These are phyloP conservation scores for Waitea zeae DNA, from an alignment of 1,284 basidiomycete species.

Conservation along the genomic window DNA sequence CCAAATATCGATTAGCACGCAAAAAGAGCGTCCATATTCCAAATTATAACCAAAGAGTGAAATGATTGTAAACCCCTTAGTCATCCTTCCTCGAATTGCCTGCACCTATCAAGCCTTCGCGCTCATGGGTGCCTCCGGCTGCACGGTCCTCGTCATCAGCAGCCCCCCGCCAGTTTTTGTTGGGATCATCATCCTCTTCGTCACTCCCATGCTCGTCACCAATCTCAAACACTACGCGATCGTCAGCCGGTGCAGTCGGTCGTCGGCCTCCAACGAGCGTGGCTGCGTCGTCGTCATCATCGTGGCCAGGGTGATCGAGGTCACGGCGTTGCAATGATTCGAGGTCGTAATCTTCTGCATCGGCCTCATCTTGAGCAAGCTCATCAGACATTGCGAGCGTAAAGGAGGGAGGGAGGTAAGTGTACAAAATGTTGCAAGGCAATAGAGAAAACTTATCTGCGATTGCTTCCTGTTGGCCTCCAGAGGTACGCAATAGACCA, in stretches of 20 bases:
- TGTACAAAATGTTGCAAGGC: too few species aligned
- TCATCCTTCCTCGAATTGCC: too few species aligned
- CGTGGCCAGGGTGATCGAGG: constrained; percentile 32
- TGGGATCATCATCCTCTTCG: constrained; percentile 41
- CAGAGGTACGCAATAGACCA: constrained; percentile 77
- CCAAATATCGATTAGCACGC: too few species aligned
- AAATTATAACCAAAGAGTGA: too few species aligned
- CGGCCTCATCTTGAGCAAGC: constrained; percentile 76
- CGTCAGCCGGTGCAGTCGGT: constrained; percentile 32
- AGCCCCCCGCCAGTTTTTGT: constrained; percentile 31
- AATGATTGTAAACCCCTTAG: too few species aligned
- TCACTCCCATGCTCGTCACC: constrained; percentile 63
- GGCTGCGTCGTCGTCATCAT: constrained; percentile 50
- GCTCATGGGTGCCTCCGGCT: constrained; percentile 28
- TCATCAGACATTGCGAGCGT: constrained; percentile 77
- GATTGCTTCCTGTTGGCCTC: constrained; percentile 86
- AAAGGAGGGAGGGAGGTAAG: constrained; percentile 14
- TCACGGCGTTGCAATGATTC: constrained; percentile 49
- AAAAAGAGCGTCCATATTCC: too few species aligned
- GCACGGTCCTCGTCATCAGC: constrained; percentile 26
- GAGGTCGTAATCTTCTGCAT: constrained; percentile 85
- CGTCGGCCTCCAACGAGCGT: constrained; percentile 45
- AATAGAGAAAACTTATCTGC: constrained; percentile 45
- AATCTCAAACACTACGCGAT: constrained; percentile 83
- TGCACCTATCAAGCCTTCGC: constrained; percentile 49